Evolutionary conservation across 805 yeast species (phyloP), one percentile per base, ranked within the genome.

Genomic region (Ogataea pini): DNA sequence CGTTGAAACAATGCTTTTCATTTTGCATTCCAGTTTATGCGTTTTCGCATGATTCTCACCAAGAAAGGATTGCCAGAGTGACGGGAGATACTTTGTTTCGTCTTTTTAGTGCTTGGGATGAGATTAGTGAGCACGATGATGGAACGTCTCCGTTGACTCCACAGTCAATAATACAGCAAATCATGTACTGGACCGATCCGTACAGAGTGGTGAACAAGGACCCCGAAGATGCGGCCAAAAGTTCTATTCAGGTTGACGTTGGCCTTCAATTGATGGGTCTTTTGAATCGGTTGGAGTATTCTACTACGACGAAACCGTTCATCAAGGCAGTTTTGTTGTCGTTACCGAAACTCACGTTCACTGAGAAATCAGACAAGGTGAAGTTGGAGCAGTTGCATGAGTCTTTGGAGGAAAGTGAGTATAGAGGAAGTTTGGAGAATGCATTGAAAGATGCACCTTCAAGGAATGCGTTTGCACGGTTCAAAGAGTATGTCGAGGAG

Each of bases 11-110:
- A 64, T 86, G 87, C 0, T 77, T 91, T 50, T 80, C 94, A 8
- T 91, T 88, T 60, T 90, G 96, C 63, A 73, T 91, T 14, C 97
- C 97, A 0, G 96, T 87, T 0, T 89, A 87, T 63, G 83, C 94
- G 32, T 86, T 82, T 60, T 86, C 96, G 28, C 90, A 84, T 58
- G 71, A 73, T 0, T 69, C 70, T 14, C 96, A 90, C 62, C 97
- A 89, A 63, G 76, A 74, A 42, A 73, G 83, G 50, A 68, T 90
- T 59, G 76, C 83, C 6, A 68, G 79, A 27, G 76, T 86, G 22
- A 82, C 85, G 25, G 80, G 83, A 3, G 92, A 86, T 65, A 80
- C 87, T 2, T 66, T 87, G 33, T 69, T 72, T 46, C 72, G 94
- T 57, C 64, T 86, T 50, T 79, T 80, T 54, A 70, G 65, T 33